phyloP scores from a whole-genome alignment of 306 rosid genomes.

The Betula pendula region DNA sequence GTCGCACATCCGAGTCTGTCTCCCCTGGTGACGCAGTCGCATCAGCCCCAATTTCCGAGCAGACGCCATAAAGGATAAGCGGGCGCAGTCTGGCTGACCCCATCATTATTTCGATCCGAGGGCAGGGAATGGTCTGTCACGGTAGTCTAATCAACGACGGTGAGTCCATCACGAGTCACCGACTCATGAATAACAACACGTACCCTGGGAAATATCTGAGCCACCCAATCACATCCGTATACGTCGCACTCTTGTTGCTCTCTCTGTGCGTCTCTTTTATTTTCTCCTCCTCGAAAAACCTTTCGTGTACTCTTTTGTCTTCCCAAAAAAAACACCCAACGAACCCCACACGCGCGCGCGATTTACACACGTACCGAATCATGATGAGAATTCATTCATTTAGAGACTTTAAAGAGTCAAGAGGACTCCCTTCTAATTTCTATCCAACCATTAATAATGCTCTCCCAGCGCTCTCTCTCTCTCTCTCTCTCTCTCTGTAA shows the following conservation, averaged over 20 bases:
- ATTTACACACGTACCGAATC: no score
- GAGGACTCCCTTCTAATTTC: background rate
- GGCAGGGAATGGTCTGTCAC: constrained; percentile 27
- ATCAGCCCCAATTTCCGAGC: constrained; percentile 47
- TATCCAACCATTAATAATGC: background rate
- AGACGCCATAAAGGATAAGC: background rate
- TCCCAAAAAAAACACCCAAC: constrained; percentile 15
- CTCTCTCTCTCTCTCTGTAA: constrained; percentile 8
- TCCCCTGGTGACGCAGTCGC: constrained; percentile 50
- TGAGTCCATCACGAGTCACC: background rate
- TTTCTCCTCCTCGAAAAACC: background rate
- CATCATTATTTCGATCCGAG: constrained; percentile 26
- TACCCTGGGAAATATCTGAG: background rate
- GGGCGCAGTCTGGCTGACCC: background rate
- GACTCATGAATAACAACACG: background rate
- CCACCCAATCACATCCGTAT: constrained; percentile 9
- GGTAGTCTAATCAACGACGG: constrained; percentile 24
- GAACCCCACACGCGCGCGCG: background rate
- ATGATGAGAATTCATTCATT: no score
- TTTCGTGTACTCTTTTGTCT: constrained; percentile 26
- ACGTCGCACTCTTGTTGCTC: background rate
- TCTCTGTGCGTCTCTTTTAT: background rate
- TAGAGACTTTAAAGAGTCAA: background rate
- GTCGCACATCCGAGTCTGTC: constrained; percentile 24
- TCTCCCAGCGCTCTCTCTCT: background rate